These are phyloP conservation scores for Cadophora sp. DNA, from an alignment of 2,329 filamentous ascomycete species.

Conservation along the genomic window DNA sequence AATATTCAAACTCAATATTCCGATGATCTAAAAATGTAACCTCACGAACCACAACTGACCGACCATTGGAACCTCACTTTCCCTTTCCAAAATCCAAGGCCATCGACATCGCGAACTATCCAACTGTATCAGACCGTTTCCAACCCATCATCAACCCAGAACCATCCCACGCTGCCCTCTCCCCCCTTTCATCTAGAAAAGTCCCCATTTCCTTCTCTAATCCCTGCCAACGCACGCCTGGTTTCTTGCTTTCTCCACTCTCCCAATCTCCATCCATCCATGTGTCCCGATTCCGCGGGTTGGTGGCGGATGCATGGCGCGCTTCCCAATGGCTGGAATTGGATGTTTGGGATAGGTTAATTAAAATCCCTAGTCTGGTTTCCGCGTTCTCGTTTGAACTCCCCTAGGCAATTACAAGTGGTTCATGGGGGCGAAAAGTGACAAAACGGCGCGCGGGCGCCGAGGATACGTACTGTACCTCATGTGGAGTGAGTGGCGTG, in stretches of 20 bases:
- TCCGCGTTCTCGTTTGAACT: too few relatives aligned
- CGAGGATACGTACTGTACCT: too few relatives aligned
- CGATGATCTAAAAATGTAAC: too few relatives aligned
- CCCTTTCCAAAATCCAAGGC: background rate
- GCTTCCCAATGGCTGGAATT: conserved; percentile 3
- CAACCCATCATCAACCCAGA: background rate
- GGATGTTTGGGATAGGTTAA: conserved; percentile 3
- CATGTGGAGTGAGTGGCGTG: background rate
- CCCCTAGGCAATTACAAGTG: background rate
- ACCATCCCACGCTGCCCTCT: background rate
- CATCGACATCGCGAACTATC: background rate
- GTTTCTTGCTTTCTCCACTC: conserved; percentile 28
- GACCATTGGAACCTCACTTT: background rate
- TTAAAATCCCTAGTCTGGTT: background rate
- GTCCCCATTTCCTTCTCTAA: conserved; percentile 27
- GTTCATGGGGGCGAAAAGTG: background rate
- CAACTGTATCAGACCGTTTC: background rate
- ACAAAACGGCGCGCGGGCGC: background rate
- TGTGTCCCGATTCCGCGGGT: conserved; percentile 36
- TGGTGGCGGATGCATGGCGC: background rate
- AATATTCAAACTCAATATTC: too few relatives aligned
- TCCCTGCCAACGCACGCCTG: conserved; percentile 27
- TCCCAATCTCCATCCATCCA: too few relatives aligned
- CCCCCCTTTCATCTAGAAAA: conserved; percentile 26
- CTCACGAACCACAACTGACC: background rate